Base-by-base conservation (phyloP, 202 grass and related monocot species). In the Alloteropsis angusta region DNA sequence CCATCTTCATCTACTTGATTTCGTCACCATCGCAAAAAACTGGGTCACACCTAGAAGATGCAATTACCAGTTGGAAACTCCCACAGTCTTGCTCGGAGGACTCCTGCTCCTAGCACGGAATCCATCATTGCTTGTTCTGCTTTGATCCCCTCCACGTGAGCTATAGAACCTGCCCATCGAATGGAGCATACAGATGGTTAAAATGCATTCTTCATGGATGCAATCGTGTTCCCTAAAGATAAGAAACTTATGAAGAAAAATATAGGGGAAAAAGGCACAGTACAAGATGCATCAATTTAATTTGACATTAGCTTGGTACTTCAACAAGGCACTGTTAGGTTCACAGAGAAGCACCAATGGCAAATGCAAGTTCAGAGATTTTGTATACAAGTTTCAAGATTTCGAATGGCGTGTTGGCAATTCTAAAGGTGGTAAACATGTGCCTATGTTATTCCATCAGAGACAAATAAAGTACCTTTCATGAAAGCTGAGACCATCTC, bases 401-500 rank as follows among this genome's bases (percentile, higher is more conserved):
- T 26, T 19, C 34, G 43, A 75, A 68, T 65, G 16, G 44, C 43
- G 36, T 12, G 2, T 0, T n/a, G 22, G 47, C 12, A 67, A 66
- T 28, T 25, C 43, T 17, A 45, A 74, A 83, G 32, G 15, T 15
- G 6, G 50, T 36, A 66, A 66, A 43, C 46, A 47, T 66, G 65
- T 49, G 48, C 49, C 19, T 23, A 13, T 65, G 66, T 42, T 30
- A 30, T 55, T 57, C 21, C 55, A 80, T 47, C 5, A 34, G 48
- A 77, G 52, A 72, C 9, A 14, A 60, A 55, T 26, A 65, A 59
- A 63, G 23, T 90, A 93, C 90, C 80, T 93, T 35, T 65, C 90
- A 89, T 89, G 89, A 82, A 91, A 91, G 74, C 89, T 91, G 74
- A 85, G 68, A 74, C 79, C 65, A 5, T 79, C 75, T 53, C 86